Evolutionary conservation across 352 stramenopile species (phyloP).

Genomic region (Phytophthora meadii): DNA sequence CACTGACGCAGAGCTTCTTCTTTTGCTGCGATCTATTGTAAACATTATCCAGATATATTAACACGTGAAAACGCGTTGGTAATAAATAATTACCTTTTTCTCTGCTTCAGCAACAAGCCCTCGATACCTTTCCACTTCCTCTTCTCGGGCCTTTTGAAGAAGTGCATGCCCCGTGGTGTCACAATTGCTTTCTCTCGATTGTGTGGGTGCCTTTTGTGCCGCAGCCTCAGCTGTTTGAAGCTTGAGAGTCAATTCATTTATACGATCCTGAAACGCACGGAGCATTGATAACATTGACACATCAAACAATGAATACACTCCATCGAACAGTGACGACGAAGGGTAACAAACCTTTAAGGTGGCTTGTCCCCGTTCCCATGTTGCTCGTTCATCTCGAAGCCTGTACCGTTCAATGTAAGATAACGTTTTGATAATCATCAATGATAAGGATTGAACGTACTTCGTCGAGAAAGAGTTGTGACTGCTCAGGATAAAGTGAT

Average conservation of each 20-base stretch:
- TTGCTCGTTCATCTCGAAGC: constrained; percentile 61
- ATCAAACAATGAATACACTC: background rate
- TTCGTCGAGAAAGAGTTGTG: constrained; percentile 65
- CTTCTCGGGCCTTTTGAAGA: constrained; percentile 50
- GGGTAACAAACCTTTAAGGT: constrained; percentile 47
- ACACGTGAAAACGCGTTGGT: no score
- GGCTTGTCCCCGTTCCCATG: constrained; percentile 57
- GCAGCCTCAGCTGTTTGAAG: constrained; percentile 61
- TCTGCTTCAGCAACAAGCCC: constrained; percentile 48
- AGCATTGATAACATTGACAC: background rate
- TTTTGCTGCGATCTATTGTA: constrained; percentile 45
- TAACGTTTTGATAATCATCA: no score
- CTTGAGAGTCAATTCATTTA: constrained; percentile 61
- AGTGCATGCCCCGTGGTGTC: constrained; percentile 24
- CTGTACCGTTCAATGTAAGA: constrained; percentile 24
- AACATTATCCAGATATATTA: background rate
- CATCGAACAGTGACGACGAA: background rate
- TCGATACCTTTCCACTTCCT: constrained; percentile 63
- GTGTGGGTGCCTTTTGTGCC: constrained; percentile 35
- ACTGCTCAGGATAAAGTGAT: constrained; percentile 58
- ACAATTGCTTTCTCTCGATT: constrained; percentile 33
- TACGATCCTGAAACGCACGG: constrained; percentile 38
- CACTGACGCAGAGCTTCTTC: constrained; percentile 51
- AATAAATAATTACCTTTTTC: constrained; percentile 45
- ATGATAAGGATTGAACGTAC: constrained; percentile 32